These are phyloP conservation scores for Micractinium sp. DNA, from an alignment of 139 green algal species.

Conservation along the genomic window DNA sequence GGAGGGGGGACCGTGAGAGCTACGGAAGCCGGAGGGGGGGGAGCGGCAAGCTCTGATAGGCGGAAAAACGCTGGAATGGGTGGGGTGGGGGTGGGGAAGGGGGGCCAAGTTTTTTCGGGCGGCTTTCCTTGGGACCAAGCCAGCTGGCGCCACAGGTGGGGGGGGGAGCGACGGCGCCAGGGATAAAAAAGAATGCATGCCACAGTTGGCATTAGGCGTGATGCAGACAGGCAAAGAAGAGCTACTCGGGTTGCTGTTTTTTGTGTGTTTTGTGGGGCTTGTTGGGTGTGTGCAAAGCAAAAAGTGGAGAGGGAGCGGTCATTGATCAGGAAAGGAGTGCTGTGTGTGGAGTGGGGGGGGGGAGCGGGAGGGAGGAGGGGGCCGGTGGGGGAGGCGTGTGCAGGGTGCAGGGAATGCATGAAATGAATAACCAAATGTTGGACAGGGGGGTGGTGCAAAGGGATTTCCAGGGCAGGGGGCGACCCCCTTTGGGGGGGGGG, in stretches of 20 bases:
- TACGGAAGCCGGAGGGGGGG: background rate
- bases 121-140: background rate
- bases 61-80: background rate
- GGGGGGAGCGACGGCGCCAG: background rate
- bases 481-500: too few relatives aligned
- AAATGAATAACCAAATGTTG: slow-evolving; percentile 3
- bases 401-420: too few relatives aligned
- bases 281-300: background rate
- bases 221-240: background rate
- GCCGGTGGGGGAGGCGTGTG: too few relatives aligned
- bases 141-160: background rate
- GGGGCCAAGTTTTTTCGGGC: background rate
- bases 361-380: background rate
- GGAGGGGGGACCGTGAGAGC: background rate
- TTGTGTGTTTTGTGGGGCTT: background rate
- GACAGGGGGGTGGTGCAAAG: background rate
- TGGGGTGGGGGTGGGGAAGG: background rate
- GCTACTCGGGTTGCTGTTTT: background rate
- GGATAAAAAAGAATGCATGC: slow-evolving; percentile 16
- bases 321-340: background rate
- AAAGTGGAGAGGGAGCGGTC: background rate
- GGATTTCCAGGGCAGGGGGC: background rate
- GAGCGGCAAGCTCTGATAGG: background rate
- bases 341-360: background rate
- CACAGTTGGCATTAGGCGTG: background rate